Evolutionary conservation across 2,329 filamentous ascomycete genomes (phyloP).

Genomic region (Amauroascus verrucosus): DNA sequence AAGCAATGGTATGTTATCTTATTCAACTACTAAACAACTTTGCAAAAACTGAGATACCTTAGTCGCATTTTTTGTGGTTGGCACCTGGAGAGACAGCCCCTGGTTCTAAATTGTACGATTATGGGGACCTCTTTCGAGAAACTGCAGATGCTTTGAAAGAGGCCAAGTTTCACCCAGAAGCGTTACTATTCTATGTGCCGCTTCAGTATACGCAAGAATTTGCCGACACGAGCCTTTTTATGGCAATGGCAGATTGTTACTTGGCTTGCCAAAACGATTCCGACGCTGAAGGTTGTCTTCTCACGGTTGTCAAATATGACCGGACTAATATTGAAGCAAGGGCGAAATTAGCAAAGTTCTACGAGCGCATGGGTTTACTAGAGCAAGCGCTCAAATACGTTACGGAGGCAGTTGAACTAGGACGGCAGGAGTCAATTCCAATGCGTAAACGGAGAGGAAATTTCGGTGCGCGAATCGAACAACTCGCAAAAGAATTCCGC

Average conservation of each 20-base stretch:
- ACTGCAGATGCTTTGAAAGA: conserved; percentile 50
- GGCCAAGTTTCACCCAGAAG: conserved; percentile 43
- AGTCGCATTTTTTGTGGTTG: conserved; percentile 61
- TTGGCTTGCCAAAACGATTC: conserved; percentile 51
- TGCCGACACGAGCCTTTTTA: conserved; percentile 42
- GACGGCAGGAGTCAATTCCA: conserved; percentile 33
- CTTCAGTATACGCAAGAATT: conserved; percentile 40
- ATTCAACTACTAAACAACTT: neutral
- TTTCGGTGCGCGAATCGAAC: conserved; percentile 28
- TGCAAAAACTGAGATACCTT: neutral
- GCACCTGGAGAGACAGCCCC: conserved; percentile 50
- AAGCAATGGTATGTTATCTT: conserved; percentile 56
- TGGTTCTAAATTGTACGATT: conserved; percentile 50
- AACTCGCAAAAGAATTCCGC: conserved; percentile 33
- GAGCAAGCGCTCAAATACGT: conserved; percentile 69
- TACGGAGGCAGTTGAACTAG: conserved; percentile 61
- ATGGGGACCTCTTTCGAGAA: conserved; percentile 70
- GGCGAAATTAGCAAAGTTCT: conserved; percentile 71
- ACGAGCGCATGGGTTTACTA: conserved; percentile 61
- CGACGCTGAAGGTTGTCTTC: conserved; percentile 67
- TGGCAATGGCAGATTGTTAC: conserved; percentile 52
- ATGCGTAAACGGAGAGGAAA: conserved; percentile 22
- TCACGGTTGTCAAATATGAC: conserved; percentile 62
- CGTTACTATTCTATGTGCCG: conserved; percentile 49
- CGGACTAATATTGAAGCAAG: conserved; percentile 64